Conservation (phyloP, 768 basidiomycete genomes). For the Russula foetens region DNA sequence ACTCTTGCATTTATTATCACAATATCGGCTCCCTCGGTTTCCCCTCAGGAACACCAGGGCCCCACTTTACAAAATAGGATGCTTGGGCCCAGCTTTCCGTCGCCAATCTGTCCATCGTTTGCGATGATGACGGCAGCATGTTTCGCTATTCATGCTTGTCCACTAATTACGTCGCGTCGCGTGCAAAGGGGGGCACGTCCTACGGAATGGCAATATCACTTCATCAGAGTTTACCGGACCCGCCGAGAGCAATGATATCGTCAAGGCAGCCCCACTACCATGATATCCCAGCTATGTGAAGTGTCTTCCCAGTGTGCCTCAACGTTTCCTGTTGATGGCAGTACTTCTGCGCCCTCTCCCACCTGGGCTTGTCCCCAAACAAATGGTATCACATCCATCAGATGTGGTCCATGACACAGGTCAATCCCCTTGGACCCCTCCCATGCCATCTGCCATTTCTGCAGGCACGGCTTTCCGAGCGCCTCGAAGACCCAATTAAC, state of each 20-base stretch:
- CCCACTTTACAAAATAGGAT: not conserved
- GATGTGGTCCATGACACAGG: not conserved
- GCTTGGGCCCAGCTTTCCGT: not conserved
- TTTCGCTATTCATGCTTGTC: not conserved
- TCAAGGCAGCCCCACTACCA: not conserved
- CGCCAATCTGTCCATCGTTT: not conserved
- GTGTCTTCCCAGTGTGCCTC: conserved; percentile 1
- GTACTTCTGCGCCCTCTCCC: not conserved
- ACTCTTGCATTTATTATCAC: conserved; percentile 3
- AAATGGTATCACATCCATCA: conserved; percentile 4
- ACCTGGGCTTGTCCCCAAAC: conserved; percentile 2
- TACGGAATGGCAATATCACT: not conserved
- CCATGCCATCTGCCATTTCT: not conserved
- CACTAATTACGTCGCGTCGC: not conserved
- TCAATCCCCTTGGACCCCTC: not conserved
- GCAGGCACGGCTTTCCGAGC: conserved; percentile 4
- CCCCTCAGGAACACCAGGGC: conserved; percentile 12
- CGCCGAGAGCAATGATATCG: conserved; percentile 3
- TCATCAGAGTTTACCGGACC: not conserved
- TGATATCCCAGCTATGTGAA: not conserved
- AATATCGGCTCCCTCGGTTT: conserved; percentile 9
- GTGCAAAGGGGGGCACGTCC: not conserved
- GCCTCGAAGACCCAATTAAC: conserved; percentile 10
- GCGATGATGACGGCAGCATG: conserved; percentile 4
- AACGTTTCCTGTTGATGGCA: conserved; percentile 7